Evolutionary conservation across 441 rosid species (phyloP), one percentile per base, ranked within the genome.

Genomic region (Pelargonium australe): DNA sequence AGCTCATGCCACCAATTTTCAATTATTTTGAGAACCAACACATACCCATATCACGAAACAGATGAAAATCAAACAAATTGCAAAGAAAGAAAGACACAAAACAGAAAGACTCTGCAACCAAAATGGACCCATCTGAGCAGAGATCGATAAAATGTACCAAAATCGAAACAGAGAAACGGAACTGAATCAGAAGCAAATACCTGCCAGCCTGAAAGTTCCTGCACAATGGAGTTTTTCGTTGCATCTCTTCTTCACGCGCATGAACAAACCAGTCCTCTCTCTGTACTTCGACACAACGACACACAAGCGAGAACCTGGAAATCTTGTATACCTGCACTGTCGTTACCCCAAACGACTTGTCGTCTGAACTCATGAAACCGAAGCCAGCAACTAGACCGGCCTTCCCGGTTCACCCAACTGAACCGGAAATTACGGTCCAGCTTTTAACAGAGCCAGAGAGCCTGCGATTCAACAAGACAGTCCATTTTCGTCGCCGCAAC

Each of bases 141-240:
- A 55, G 23, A 51, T 4, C 16, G 58, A 51, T 51, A 40, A 11
- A 23, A 58, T 11, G 51, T 17, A 58, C 13, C 2, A 3, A 12
- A 13, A 41, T 17, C 4, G 6, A 20, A 60, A 34, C 37, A 63
- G 13, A 25, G 53, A 3, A 75, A 17, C 13, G 57, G 41, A 58
- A 28, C 1, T 17, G 40, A 70, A 44, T 63, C 64, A 8, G 62
- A 68, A 34, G 49, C 71, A 70, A 49, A 14, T 23, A 84, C 97
- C 86, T 81, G 65, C 98, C 98, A 12, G 89, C 91, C 84, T 86
- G 98, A 76, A 89, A 91, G 64, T 90, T 84, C 76, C 94, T 87
- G 75, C 98, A 92, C 37, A 71, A 70, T 13, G 31, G 63, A 58
- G 63, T 58, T 58, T 58, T 58, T 9, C 63, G 28, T 20, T 58